Conservation (phyloP, 345 rosid species). For the Corchorus capsularis region DNA sequence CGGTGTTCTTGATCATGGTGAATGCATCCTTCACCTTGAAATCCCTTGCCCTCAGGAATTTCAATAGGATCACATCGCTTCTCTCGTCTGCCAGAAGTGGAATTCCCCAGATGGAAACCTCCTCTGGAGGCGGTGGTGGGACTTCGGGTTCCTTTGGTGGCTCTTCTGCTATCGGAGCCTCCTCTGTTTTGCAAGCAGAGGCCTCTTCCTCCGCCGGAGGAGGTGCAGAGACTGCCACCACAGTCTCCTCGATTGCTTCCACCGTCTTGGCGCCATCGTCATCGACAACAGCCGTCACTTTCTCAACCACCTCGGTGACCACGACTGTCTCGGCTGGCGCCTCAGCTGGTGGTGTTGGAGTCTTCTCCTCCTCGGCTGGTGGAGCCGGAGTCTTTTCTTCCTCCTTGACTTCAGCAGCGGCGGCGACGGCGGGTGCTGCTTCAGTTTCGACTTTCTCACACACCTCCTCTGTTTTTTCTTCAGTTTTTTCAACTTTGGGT, state of each 20-base stretch:
- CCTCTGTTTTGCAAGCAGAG: constrained; percentile 23
- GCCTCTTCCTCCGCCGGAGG: constrained; percentile 19
- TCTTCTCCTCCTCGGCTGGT: not conserved
- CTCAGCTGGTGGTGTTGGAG: not conserved
- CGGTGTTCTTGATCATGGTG: constrained; percentile 71
- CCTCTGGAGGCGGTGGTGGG: constrained; percentile 40
- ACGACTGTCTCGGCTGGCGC: constrained; percentile 23
- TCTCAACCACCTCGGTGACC: constrained; percentile 43
- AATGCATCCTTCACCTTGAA: constrained; percentile 81
- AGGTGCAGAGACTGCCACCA: constrained; percentile 50
- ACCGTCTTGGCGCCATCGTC: constrained; percentile 85
- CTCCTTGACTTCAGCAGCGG: constrained; percentile 29
- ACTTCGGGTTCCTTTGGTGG: constrained; percentile 27
- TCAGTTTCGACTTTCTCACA: constrained; percentile 27
- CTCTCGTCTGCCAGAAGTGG: constrained; percentile 69
- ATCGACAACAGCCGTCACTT: constrained; percentile 46
- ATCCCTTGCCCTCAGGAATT: constrained; percentile 84
- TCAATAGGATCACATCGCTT: constrained; percentile 75
- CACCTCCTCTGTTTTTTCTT: constrained; percentile 24
- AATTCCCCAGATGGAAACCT: constrained; percentile 76
- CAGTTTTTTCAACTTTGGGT: constrained; percentile 25
- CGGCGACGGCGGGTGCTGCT: constrained; percentile 16
- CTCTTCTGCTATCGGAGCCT: constrained; percentile 25
- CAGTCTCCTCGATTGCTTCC: constrained; percentile 85
- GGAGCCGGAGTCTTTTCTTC: constrained; percentile 23